Conservation (phyloP, 1,139 yeast species). For the Pichiaceae sp. region DNA sequence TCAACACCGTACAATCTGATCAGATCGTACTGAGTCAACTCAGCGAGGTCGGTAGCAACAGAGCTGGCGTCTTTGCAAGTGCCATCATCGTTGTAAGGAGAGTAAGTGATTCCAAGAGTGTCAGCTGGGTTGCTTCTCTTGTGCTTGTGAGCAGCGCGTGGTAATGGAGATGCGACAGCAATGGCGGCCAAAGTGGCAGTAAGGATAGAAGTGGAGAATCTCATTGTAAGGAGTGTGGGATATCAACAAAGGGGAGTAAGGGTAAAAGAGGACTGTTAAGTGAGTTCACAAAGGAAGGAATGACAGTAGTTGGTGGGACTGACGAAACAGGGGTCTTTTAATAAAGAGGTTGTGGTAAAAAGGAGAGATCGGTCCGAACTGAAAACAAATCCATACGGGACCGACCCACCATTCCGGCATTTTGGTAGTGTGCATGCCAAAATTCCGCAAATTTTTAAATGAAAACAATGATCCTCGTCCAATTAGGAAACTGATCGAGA, state of each 20-base stretch:
- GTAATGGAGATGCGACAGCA: slow-evolving; percentile 32
- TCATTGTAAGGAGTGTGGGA: slow-evolving; percentile 5
- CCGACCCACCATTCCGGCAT: too few species aligned
- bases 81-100: slow-evolving; percentile 70
- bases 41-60: slow-evolving; percentile 52
- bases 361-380: too few species aligned
- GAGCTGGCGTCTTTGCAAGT: slow-evolving; percentile 57
- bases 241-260: background rate
- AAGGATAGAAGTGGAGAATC: slow-evolving; percentile 19
- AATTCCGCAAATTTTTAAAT: too few species aligned
- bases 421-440: too few species aligned
- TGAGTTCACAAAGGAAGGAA: slow-evolving; percentile 1
- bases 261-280: background rate
- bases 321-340: background rate
- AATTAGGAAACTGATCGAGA: too few species aligned
- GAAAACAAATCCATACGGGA: too few species aligned
- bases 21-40: slow-evolving; percentile 44
- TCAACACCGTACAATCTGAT: slow-evolving; percentile 81
- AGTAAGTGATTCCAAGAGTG: slow-evolving; percentile 68
- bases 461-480: too few species aligned
- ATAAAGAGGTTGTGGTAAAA: background rate
- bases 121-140: slow-evolving; percentile 33
- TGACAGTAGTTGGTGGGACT: background rate
- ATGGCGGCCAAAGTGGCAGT: slow-evolving; percentile 12
- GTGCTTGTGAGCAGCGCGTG: slow-evolving; percentile 31